Conservation (phyloP, 202 grass and related monocot species). For the Zoysia matrella region DNA sequence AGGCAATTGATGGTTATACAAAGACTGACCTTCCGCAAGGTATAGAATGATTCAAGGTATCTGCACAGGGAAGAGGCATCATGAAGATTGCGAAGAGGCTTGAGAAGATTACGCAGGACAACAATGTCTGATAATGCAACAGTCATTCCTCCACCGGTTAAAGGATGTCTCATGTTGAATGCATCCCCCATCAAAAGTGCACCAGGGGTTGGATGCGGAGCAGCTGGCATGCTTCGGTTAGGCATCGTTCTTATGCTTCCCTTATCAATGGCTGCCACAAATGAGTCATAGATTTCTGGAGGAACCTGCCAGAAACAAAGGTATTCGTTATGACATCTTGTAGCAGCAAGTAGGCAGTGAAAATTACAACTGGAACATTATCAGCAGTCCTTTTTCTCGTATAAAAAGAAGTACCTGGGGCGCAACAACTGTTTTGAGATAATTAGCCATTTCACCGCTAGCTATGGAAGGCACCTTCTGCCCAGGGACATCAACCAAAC, state of each 20-base stretch:
- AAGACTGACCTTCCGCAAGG: conserved; percentile 76
- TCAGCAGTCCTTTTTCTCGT: too few relatives aligned
- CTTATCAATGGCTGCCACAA: conserved; percentile 83
- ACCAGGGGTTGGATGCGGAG: too few relatives aligned
- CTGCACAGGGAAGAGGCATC: conserved; percentile 32
- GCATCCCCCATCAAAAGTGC: too few relatives aligned
- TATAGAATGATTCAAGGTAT: conserved; percentile 98
- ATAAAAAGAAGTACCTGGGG: conserved; percentile 70
- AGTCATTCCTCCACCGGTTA: conserved; percentile 98
- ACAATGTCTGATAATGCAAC: conserved; percentile 97
- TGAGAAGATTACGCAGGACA: conserved; percentile 44
- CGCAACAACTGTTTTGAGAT: conserved; percentile 59
- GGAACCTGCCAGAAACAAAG: conserved; percentile 64
- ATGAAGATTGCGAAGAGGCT: too few relatives aligned
- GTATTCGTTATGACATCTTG: conserved; percentile 29
- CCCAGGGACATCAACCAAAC: conserved; percentile 32
- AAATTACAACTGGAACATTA: conserved; percentile 10
- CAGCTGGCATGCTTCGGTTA: too few relatives aligned
- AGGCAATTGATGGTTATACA: neutral
- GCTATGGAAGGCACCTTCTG: too few relatives aligned
- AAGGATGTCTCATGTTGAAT: conserved; percentile 87
- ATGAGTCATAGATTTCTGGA: conserved; percentile 78
- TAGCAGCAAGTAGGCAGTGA: neutral
- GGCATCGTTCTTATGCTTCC: conserved; percentile 38
- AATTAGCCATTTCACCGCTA: too few relatives aligned